Conservation (phyloP, 495 filamentous ascomycete species). For the Penicillium canescens region DNA sequence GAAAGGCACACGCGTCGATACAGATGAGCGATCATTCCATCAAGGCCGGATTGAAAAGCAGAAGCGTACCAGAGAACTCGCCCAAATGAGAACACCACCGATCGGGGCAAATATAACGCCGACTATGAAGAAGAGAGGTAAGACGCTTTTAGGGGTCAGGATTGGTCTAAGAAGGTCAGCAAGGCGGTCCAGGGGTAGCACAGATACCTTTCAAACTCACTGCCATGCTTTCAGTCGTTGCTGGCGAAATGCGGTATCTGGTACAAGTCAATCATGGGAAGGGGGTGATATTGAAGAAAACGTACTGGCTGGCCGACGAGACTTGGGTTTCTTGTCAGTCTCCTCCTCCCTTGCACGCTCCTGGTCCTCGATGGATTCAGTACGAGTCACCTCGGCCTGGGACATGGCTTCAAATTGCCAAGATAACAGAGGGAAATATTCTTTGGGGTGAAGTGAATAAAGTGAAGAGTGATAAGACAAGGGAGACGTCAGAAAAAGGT, state of each 20-base stretch:
- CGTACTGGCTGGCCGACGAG: constrained; percentile 81
- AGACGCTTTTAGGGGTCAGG: constrained; percentile 86
- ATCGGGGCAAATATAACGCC: constrained; percentile 88
- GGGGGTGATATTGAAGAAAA: constrained; percentile 7
- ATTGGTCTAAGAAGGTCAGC: constrained; percentile 63
- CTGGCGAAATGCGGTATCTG: constrained; percentile 90
- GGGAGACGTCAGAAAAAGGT: constrained; percentile 34
- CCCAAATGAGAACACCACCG: constrained; percentile 80
- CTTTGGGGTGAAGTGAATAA: neutral
- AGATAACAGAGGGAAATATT: constrained; percentile 7
- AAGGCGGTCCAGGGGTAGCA: neutral
- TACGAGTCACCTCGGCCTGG: constrained; percentile 40
- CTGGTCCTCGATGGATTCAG: constrained; percentile 52
- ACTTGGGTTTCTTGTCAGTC: constrained; percentile 75
- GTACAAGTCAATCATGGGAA: neutral
- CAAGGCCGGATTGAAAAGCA: neutral
- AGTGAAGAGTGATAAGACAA: constrained; percentile 10
- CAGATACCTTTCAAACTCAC: constrained; percentile 46
- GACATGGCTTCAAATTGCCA: constrained; percentile 40
- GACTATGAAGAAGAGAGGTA: constrained; percentile 85
- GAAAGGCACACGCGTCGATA: constrained; percentile 9
- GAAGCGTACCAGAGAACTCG: constrained; percentile 64
- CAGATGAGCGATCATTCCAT: neutral
- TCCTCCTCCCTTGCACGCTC: constrained; percentile 36
- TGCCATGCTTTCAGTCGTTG: constrained; percentile 95